A percentile compares a stretch with the other conserved stretches of the same genome.
Conservation (phyloP, 73 alveolate genomes). For the Uronychia setigera region DNA sequence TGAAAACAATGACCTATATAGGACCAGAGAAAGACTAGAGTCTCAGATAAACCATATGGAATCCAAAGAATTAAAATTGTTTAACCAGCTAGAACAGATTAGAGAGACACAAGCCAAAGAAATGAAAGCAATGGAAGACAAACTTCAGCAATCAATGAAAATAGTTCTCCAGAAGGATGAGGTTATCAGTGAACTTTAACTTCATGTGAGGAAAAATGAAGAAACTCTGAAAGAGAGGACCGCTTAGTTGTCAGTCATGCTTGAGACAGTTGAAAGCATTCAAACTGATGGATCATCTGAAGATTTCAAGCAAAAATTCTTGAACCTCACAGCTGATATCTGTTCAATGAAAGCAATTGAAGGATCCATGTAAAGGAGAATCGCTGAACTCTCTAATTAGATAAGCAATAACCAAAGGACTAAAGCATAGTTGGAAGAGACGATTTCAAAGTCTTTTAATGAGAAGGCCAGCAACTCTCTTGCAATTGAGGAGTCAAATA, state of each 20-base stretch:
- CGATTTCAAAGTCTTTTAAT: neutral
- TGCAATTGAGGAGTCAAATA: neutral
- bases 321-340: constrained; percentile 36
- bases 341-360: constrained; percentile 38
- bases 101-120: constrained; percentile 8
- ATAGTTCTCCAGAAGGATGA: constrained; percentile 33
- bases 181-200: constrained; percentile 25
- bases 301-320: constrained; percentile 25
- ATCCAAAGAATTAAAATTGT: constrained; percentile 29
- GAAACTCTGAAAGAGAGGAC: constrained; percentile 23
- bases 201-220: constrained; percentile 32
- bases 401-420: constrained; percentile 2
- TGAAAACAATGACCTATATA: constrained; percentile 15
- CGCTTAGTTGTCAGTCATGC: constrained; percentile 36
- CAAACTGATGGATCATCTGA: constrained; percentile 16
- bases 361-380: constrained; percentile 19
- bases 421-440: neutral
- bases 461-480: neutral
- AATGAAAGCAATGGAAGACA: neutral
- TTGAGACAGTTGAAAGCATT: constrained; percentile 34
- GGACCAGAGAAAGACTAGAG: constrained; percentile 2
- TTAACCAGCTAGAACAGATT: constrained; percentile 32
- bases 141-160: constrained; percentile 19
- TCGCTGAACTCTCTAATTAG: constrained; percentile 5
- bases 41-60: constrained; percentile 10